phyloP scores from a whole-genome alignment of 2,329 filamentous ascomycete genomes.

The Pyrenophora seminiperda region DNA sequence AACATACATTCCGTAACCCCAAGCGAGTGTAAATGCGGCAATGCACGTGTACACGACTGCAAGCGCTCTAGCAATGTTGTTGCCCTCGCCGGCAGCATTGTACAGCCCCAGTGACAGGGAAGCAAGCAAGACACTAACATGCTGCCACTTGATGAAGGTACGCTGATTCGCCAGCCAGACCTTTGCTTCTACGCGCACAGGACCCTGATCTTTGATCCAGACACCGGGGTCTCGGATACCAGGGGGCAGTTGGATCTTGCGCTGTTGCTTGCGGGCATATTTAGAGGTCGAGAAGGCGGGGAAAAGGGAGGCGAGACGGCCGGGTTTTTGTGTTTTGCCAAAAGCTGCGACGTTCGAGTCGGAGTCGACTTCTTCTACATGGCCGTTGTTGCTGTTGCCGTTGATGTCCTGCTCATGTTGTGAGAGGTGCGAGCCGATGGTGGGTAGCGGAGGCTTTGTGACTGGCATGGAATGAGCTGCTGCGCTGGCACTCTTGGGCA shows the following conservation, averaged over 20 bases:
- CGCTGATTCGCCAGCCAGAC: constrained; percentile 99
- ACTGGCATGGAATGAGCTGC: constrained; percentile 30
- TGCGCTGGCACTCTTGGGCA: constrained; percentile 25
- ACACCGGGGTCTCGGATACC: constrained; percentile 83
- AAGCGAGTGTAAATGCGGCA: constrained; percentile 79
- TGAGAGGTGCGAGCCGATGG: constrained; percentile 23
- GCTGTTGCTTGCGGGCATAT: constrained; percentile 58
- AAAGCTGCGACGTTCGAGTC: constrained; percentile 53
- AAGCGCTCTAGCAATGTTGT: constrained; percentile 75
- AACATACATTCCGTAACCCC: constrained; percentile 87
- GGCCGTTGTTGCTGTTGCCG: constrained; percentile 38
- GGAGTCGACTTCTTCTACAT: constrained; percentile 53
- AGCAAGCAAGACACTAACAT: constrained; percentile 86
- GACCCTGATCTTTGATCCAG: constrained; percentile 94
- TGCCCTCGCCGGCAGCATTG: constrained; percentile 78
- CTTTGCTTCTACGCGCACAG: constrained; percentile 92
- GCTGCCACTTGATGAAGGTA: constrained; percentile 98
- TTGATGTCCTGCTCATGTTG: constrained; percentile 5
- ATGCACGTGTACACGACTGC: constrained; percentile 84
- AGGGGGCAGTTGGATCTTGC: constrained; percentile 69
- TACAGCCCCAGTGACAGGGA: constrained; percentile 83
- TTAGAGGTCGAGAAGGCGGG: constrained; percentile 82
- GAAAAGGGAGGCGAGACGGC: constrained; percentile 71
- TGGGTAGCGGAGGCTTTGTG: constrained; percentile 21
- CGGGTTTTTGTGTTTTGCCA: constrained; percentile 58